Conservation (phyloP, 1,139 yeast species). For the Blastobotrys capitulatus region DNA sequence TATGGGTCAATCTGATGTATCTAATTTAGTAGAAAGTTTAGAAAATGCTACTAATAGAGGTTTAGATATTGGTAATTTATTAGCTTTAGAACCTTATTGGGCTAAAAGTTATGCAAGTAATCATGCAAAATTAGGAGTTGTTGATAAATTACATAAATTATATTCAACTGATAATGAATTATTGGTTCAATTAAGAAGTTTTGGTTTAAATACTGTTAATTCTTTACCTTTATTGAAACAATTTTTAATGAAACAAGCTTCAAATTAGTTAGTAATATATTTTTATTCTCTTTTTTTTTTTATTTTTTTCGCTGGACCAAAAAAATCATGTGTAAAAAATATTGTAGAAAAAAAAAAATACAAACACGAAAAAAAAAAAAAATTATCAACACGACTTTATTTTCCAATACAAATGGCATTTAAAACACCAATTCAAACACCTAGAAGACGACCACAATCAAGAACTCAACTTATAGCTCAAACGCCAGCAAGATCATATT, state of each 20-base stretch:
- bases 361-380: background rate
- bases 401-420: background rate
- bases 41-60: constrained; percentile 74
- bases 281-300: background rate
- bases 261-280: constrained; percentile 21
- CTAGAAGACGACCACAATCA: background rate
- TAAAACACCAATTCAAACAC: background rate
- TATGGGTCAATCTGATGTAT: constrained; percentile 97
- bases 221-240: constrained; percentile 57
- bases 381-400: background rate
- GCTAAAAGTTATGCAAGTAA: constrained; percentile 74
- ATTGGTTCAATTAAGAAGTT: constrained; percentile 63
- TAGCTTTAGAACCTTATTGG: constrained; percentile 83
- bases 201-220: constrained; percentile 70
- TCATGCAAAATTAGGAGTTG: constrained; percentile 76
- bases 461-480: background rate
- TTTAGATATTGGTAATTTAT: constrained; percentile 76
- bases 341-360: background rate
- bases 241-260: constrained; percentile 46
- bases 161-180: constrained; percentile 74
- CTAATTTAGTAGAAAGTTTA: constrained; percentile 59
- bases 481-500: constrained; percentile 23
- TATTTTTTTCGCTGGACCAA: background rate
- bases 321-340: no score
- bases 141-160: constrained; percentile 86